Evolutionary conservation across 2,329 filamentous ascomycete genomes (phyloP), one percentile per base, ranked within the genome.

Genomic region (Fusarium sp.): DNA sequence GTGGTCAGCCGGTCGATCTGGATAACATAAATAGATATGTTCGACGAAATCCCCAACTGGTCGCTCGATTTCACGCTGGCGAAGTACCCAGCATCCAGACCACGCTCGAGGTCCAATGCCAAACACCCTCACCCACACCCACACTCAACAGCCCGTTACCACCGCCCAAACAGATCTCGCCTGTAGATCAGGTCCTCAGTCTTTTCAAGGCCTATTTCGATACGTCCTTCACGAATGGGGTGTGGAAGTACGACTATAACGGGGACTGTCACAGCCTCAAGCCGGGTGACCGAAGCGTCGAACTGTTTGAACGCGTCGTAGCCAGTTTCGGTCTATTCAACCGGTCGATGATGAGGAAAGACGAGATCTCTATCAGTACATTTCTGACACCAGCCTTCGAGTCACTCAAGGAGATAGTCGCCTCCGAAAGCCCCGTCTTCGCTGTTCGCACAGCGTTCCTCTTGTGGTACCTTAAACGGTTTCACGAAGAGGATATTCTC

Each of bases 1-100:
- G 79, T 30, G 79, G 78, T 4, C 78, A 79, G 23, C 74, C 72
- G 7, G 78, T 81, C 39, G 78, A 80, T 52, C 68, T 79, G 46
- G 76, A 80, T 44, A 80, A 79, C 66, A 77, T 81, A 53, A 76
- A 76, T 63, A 78, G 79, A 35, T 81, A 81, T 40, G 71, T 81
- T 30, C 78, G 80, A 62, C 74, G 78, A 4, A 81, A 80, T 49
- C 79, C 79, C 7, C 69, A 72, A 2, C 71, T 79, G 11, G 71
- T 79, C 22, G 71, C 76, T 40, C 75, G 73, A 6, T 75, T 77
- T 40, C 71, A 68, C 19, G 75, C 75, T 9, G 77, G 77, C 15
- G 67, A 78, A 15, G 60, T 71, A 5, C 77, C 77, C 25, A 77
- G 70, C 51, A 57, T 71, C 4, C 76, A 78, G 56, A 76, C 77